Evolutionary conservation across 352 stramenopile species (phyloP), one percentile per base, ranked within the genome.

Genomic region (Globisporangium orthogonon): DNA sequence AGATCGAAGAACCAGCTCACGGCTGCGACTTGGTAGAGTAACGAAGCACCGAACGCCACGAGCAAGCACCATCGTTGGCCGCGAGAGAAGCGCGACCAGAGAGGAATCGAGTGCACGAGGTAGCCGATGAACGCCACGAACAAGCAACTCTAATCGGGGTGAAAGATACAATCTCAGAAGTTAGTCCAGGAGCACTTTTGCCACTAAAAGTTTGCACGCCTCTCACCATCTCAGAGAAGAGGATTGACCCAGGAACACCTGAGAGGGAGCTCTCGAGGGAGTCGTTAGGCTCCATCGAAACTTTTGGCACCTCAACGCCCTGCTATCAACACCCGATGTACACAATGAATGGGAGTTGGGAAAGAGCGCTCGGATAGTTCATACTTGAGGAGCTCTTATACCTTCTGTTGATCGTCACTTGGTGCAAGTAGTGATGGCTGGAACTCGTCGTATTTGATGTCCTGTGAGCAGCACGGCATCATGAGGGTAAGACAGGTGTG

Each of bases 91-190:
- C 61, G 65, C 6, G 61, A 49, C 73, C 78, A 88, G 0, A 88
- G 60, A 46, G 73, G 69, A n/a, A 86, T 78, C 23, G 71, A 76
- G 40, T 61, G 54, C 52, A 87, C 60, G 28, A 86, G 67, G 60
- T 84, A 83, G 23, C 69, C 71, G 48, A 86, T 81, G 47, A 86
- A 87, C 7, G 66, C 73, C 29, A 86, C 75, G 41, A 87, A 87
- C 28, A 81, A 56, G 60, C 77, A 84, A 50, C 75, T 87, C 70
- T 85, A 37, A 29, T 23, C 23, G 23, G 23, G 23, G 23, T 23
- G 15, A 2, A 17, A 5, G 37, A 43, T 3, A 43, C 11, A 13
- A 4, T 10, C 3, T 4, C 17, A 30, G 9, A 6, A 28, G 17
- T 48, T 7, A 48, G 17, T n/a, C 14, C 43, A 23, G 1, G 43